Evolutionary conservation across 108 stramenopile species (phyloP).

Genomic region (Fragilaria crotonensis): DNA sequence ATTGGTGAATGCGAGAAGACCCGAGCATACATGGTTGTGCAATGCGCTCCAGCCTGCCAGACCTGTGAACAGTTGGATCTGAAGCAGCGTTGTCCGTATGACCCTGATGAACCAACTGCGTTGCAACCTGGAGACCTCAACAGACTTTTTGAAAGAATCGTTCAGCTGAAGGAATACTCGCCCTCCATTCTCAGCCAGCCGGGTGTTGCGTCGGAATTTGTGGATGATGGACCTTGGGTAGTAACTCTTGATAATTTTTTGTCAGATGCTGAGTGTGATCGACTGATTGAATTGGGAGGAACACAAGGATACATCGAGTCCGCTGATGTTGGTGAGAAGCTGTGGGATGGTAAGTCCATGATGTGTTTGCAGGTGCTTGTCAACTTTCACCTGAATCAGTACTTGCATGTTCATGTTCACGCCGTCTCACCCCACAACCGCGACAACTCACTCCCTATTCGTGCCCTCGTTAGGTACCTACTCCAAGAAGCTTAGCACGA

Average conservation of each 20-base stretch:
- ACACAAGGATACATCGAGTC: slow-evolving; percentile 54
- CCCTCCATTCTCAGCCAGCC: slow-evolving; percentile 11
- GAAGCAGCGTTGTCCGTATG: slow-evolving; percentile 48
- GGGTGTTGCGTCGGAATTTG: not conserved
- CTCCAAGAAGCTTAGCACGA: not conserved
- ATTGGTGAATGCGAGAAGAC: slow-evolving; percentile 33
- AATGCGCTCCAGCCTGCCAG: slow-evolving; percentile 69
- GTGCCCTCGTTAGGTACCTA: no score
- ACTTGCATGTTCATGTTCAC: no score
- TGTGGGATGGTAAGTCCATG: slow-evolving; percentile 42
- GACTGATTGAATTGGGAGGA: slow-evolving; percentile 33
- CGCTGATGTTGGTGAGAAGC: slow-evolving; percentile 46
- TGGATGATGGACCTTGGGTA: slow-evolving; percentile 49
- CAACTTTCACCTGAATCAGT: no score
- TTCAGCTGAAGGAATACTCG: not conserved
- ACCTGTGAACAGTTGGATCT: slow-evolving; percentile 45
- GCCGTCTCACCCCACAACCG: no score
- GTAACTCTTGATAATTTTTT: slow-evolving; percentile 63
- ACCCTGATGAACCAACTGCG: slow-evolving; percentile 37
- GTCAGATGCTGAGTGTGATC: slow-evolving; percentile 38
- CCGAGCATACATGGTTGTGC: slow-evolving; percentile 33
- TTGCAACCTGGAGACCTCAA: slow-evolving; percentile 61
- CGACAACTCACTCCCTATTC: no score
- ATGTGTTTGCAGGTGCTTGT: no score
- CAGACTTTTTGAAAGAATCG: slow-evolving; percentile 42